Evolutionary conservation across 441 rosid genomes (phyloP).

Genomic region (Adansonia grandidieri): DNA sequence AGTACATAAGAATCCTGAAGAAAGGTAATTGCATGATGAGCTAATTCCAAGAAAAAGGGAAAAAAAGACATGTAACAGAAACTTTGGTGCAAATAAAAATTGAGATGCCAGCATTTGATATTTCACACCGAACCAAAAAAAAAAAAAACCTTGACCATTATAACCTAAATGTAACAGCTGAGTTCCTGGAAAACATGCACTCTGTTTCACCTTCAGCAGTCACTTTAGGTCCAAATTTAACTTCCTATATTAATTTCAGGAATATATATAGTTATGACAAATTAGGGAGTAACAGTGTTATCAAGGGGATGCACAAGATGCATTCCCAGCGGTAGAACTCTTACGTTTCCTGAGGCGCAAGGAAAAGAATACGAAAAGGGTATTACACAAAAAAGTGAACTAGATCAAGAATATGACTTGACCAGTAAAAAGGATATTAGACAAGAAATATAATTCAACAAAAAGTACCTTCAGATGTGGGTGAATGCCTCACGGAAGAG

Average conservation of each 20-base stretch:
- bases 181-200: not conserved
- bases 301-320: no score
- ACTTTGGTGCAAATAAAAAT: not conserved
- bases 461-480: constrained; percentile 52
- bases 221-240: not conserved
- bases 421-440: constrained; percentile 3
- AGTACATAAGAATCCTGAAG: not conserved
- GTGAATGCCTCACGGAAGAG: constrained; percentile 37
- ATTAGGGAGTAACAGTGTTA: not conserved
- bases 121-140: no score
- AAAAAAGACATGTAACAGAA: not conserved
- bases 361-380: no score
- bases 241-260: not conserved
- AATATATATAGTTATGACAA: not conserved
- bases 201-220: not conserved
- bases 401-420: not conserved
- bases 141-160: no score
- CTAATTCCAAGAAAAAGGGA: not conserved
- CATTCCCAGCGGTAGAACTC: no score
- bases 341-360: no score
- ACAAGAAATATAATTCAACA: constrained; percentile 28
- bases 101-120: no score
- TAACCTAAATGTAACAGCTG: no score
- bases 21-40: not conserved
- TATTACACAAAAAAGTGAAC: not conserved